Percentiles rank a stretch among this genome's conserved stretches.
Conservation (phyloP, 139 green algal species). For the Penium margaritaceum region DNA sequence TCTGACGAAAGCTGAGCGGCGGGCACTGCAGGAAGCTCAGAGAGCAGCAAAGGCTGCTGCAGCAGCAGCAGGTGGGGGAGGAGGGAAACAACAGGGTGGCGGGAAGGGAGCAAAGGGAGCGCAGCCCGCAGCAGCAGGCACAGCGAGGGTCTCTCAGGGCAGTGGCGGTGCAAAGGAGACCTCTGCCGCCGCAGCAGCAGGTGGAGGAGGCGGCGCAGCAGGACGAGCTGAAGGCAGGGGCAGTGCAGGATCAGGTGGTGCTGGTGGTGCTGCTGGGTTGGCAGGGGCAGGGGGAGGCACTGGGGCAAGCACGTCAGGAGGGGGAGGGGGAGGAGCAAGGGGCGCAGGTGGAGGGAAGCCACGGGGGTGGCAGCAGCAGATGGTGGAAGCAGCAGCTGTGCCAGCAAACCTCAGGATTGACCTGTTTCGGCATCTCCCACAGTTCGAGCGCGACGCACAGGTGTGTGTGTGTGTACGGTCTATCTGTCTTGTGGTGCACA, state of each 20-base stretch:
- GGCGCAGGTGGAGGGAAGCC: background rate
- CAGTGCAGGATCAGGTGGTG: too few species aligned
- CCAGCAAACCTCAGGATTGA: conserved; percentile 37
- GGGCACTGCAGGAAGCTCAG: conserved; percentile 52
- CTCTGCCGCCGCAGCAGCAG: background rate
- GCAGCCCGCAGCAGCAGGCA: background rate
- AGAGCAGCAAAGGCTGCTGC: conserved; percentile 60
- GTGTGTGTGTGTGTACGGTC: too few species aligned
- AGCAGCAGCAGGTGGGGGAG: background rate
- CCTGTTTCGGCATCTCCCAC: conserved; percentile 78
- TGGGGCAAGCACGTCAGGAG: conserved; percentile 2
- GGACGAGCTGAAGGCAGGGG: too few species aligned
- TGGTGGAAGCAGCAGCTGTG: conserved; percentile 16
- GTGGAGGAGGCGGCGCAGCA: background rate
- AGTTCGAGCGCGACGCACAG: conserved; percentile 51
- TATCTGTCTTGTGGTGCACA: too few species aligned
- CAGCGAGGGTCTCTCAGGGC: background rate
- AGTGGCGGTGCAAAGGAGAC: background rate
- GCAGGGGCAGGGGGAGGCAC: background rate
- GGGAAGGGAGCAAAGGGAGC: background rate
- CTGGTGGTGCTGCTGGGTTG: background rate
- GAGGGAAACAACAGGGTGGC: too few species aligned
- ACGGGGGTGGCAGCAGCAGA: conserved; percentile 6
- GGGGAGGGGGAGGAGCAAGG: background rate
- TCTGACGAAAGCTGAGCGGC: conserved; percentile 67